Evolutionary conservation across 1,284 basidiomycete genomes (phyloP).

Genomic region (Meripilus lineatus): DNA sequence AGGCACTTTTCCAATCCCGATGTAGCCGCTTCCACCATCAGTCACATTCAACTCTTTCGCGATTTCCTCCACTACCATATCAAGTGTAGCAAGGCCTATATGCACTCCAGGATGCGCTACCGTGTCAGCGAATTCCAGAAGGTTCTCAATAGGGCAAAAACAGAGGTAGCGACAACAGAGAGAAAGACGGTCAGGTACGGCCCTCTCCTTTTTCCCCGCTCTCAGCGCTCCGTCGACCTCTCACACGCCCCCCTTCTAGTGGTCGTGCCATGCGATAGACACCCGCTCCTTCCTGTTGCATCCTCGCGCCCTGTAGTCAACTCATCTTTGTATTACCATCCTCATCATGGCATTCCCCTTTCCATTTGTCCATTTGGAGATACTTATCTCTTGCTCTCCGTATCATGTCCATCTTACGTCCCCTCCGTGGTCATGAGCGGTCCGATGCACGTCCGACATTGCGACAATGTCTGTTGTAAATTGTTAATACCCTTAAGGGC

Average conservation of each 20-base stretch:
- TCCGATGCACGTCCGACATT: too few species aligned
- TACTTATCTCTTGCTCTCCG: too few species aligned
- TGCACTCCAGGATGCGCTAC: conserved; percentile 97
- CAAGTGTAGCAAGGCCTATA: conserved; percentile 99
- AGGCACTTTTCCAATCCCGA: conserved; percentile 84
- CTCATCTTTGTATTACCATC: too few species aligned
- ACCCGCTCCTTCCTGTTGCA: not conserved
- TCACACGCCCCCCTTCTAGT: too few species aligned
- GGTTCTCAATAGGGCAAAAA: conserved; percentile 97
- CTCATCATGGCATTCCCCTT: too few species aligned
- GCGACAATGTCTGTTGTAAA: too few species aligned
- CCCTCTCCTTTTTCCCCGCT: not conserved
- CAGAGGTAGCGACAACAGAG: conserved; percentile 80
- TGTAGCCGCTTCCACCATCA: conserved; percentile 83
- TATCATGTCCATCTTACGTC: too few species aligned
- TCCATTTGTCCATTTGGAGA: too few species aligned
- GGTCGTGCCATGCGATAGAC: too few species aligned
- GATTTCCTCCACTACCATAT: conserved; percentile 99
- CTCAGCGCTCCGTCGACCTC: too few species aligned
- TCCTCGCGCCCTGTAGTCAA: not conserved
- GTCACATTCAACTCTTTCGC: conserved; percentile 95
- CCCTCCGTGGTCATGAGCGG: too few species aligned
- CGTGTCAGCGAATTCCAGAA: conserved; percentile 98
- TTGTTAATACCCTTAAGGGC: too few species aligned
- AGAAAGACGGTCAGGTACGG: conserved; percentile 89